These are phyloP conservation scores for Trametes cingulata DNA, from an alignment of 768 basidiomycete genomes.

Conservation along the genomic window DNA sequence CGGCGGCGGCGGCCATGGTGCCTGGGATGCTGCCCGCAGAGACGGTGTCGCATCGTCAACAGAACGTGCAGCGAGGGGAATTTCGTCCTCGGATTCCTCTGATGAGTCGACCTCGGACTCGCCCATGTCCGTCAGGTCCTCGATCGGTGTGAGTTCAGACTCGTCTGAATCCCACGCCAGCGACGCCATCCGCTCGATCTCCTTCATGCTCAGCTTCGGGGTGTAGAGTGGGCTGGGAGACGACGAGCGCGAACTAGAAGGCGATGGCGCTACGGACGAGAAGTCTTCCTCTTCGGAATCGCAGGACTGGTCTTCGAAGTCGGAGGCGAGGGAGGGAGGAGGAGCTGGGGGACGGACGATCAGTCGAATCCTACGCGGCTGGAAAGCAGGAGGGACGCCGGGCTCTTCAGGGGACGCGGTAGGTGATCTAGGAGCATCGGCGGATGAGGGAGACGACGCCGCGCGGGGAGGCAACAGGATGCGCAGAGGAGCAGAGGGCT, in stretches of 20 bases:
- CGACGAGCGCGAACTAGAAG: background rate
- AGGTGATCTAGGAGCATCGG: too few species aligned
- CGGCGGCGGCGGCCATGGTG: background rate
- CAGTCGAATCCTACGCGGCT: background rate
- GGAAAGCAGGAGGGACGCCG: background rate
- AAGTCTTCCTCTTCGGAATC: too few species aligned
- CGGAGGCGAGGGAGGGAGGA: too few species aligned
- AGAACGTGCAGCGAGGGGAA: background rate
- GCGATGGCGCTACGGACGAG: too few species aligned
- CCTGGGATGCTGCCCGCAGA: background rate
- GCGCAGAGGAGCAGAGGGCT: too few species aligned
- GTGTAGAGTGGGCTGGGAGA: background rate
- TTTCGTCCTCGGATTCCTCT: constrained; percentile 18
- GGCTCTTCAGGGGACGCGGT: background rate
- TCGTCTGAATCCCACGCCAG: constrained; percentile 24
- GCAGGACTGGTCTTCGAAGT: too few species aligned
- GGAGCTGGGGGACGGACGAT: background rate
- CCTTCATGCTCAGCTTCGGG: too few species aligned
- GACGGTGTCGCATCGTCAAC: background rate
- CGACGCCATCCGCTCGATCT: background rate
- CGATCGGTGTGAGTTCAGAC: constrained; percentile 30
- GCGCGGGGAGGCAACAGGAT: too few species aligned
- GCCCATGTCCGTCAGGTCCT: constrained; percentile 20
- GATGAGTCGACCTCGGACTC: constrained; percentile 19
- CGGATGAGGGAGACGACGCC: too few species aligned